Conservation (phyloP, 2,329 filamentous ascomycete genomes). For the Ophiostoma fasciatum region DNA sequence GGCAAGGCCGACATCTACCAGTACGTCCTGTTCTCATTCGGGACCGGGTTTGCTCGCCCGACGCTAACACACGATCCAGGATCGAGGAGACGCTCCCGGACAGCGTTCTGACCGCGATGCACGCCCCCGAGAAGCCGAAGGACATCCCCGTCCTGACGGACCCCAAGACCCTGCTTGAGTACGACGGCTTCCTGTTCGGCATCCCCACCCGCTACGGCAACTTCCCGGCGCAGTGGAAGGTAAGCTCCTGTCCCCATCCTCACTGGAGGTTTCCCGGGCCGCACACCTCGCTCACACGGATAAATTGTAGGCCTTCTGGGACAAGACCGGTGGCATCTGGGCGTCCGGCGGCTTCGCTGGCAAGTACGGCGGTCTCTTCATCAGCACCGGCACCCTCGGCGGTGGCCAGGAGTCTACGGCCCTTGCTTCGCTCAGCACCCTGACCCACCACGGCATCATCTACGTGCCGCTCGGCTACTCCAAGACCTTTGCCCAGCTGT, state of each 20-base stretch:
- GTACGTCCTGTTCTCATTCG: slow-evolving; percentile 28
- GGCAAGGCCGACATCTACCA: slow-evolving; percentile 72
- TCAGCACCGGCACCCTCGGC: slow-evolving; percentile 70
- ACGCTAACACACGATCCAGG: slow-evolving; percentile 22
- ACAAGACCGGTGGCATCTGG: slow-evolving; percentile 82
- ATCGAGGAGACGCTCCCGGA: slow-evolving; percentile 73
- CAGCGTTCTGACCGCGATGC: slow-evolving; percentile 80
- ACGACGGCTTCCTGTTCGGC: slow-evolving; percentile 83
- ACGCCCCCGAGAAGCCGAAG: slow-evolving; percentile 63
- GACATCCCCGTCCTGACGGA: slow-evolving; percentile 49
- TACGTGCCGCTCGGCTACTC: slow-evolving; percentile 93
- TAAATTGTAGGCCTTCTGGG: slow-evolving; percentile 50
- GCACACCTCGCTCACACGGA: no score
- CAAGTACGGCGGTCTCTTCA: slow-evolving; percentile 84
- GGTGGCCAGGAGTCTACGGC: slow-evolving; percentile 90
- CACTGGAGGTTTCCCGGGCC: no score
- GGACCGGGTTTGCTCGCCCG: not conserved
- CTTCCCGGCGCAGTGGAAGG: slow-evolving; percentile 93
- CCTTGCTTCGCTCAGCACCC: slow-evolving; percentile 66
- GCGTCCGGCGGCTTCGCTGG: slow-evolving; percentile 58
- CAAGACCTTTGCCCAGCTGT: slow-evolving; percentile 54
- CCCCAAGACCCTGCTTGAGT: slow-evolving; percentile 47
- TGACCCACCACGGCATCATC: slow-evolving; percentile 87
- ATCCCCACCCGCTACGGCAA: slow-evolving; percentile 95
- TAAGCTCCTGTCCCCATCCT: slow-evolving; percentile 10